Percentiles rank a stretch among this genome's conserved stretches.
Evolutionary conservation across 169 alveolate species (phyloP).

Genomic region (Plasmodium coatneyi): DNA sequence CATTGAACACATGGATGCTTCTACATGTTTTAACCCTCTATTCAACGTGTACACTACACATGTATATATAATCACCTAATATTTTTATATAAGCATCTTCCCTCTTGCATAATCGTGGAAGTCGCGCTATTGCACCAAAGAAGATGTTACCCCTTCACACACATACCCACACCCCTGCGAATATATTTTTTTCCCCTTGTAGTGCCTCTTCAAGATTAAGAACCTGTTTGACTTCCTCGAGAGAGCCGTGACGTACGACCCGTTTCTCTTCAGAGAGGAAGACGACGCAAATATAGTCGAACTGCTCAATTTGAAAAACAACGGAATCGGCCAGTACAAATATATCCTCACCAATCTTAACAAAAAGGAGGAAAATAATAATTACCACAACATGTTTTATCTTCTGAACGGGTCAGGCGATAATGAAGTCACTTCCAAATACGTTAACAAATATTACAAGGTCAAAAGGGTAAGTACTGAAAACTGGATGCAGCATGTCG

Average conservation of each 20-base stretch:
- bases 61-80: neutral
- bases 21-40: neutral
- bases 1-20: neutral
- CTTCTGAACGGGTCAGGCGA: neutral
- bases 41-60: neutral
- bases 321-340: neutral
- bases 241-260: slow-evolving; percentile 46
- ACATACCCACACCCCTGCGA: neutral
- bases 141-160: neutral
- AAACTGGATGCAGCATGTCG: neutral
- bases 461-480: neutral
- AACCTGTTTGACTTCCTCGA: slow-evolving; percentile 43
- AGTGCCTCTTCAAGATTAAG: slow-evolving; percentile 63
- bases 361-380: slow-evolving; percentile 36
- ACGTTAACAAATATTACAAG: slow-evolving; percentile 21
- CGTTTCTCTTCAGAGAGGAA: slow-evolving; percentile 33
- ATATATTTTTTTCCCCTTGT: neutral
- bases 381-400: slow-evolving; percentile 37
- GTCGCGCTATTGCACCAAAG: neutral
- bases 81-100: too few relatives aligned
- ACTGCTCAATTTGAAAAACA: neutral
- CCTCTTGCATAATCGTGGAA: neutral
- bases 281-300: slow-evolving; percentile 7
- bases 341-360: slow-evolving; percentile 23
- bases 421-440: neutral